These are phyloP conservation scores for Phytophthora agathidicida DNA, from an alignment of 352 stramenopile species.

Conservation along the genomic window DNA sequence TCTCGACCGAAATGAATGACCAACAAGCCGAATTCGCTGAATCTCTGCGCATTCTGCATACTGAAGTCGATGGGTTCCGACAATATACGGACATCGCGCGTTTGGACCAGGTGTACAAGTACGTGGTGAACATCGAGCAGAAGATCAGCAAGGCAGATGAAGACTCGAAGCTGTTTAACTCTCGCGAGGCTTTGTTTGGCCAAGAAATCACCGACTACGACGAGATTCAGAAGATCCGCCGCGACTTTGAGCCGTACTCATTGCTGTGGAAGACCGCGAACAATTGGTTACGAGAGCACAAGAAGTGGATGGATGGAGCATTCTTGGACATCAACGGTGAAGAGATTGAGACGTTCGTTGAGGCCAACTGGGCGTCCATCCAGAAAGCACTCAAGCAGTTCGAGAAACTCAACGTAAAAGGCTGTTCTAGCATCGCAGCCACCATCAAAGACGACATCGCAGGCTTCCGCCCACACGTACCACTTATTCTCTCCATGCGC, in stretches of 20 bases:
- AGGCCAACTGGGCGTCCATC: slow-evolving; percentile 81
- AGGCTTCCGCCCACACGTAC: slow-evolving; percentile 89
- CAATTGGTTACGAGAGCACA: slow-evolving; percentile 91
- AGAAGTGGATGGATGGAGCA: slow-evolving; percentile 92
- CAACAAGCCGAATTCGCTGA: slow-evolving; percentile 93
- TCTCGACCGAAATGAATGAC: slow-evolving; percentile 92
- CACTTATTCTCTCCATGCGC: slow-evolving; percentile 88
- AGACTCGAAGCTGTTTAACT: slow-evolving; percentile 92
- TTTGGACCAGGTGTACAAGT: slow-evolving; percentile 89
- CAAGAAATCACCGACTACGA: slow-evolving; percentile 92
- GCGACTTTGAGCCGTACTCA: slow-evolving; percentile 95
- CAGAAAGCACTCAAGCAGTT: slow-evolving; percentile 94
- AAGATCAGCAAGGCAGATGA: slow-evolving; percentile 90
- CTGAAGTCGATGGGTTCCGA: slow-evolving; percentile 86
- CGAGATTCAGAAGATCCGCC: slow-evolving; percentile 88
- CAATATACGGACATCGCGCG: slow-evolving; percentile 89
- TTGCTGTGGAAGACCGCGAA: slow-evolving; percentile 93
- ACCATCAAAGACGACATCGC: slow-evolving; percentile 92
- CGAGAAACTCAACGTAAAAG: slow-evolving; percentile 88
- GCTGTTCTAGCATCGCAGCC: slow-evolving; percentile 86
- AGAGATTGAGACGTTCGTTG: slow-evolving; percentile 92
- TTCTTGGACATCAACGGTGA: slow-evolving; percentile 93
- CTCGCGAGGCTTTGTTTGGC: slow-evolving; percentile 88
- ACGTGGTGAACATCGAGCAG: slow-evolving; percentile 86
- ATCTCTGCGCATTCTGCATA: slow-evolving; percentile 80